Base-by-base conservation (phyloP, 306 rosid species). In the Cucurbita ficifolia region DNA sequence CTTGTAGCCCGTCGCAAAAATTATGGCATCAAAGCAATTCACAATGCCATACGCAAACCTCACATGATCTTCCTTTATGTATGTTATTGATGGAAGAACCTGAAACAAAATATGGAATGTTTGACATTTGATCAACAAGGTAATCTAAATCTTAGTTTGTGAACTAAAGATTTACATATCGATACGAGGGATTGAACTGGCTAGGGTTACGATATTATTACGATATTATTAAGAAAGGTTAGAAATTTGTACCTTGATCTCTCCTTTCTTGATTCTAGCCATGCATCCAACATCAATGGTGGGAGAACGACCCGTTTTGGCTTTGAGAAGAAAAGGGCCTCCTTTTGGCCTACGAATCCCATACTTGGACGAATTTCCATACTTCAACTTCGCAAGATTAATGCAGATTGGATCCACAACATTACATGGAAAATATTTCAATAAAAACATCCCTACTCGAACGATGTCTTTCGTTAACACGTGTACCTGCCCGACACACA, bases 1-100 rank as follows among this genome's bases (percentile, higher is more conserved):
- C 40, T 29, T 86, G 71, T 87, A 90, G 42, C 93, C 96, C 0
- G 96, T 90, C 5, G 96, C 91, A 73, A 90, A 87, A 50, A 90
- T 42, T 17, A 90, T 90, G 2, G 77, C 77, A n/a, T 87, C 93
- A 72, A 81, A 86, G 38, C 43, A 40, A 17, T 56, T 72, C 5
- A 5, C 8, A 43, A 21, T 46, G 18, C 89, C 91, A 69, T 90
- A 77, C 0, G 54, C 85, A 63, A 90, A 88, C 39, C 79, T 76
- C 19, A 81, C 36, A 0, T 74, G 61, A 7, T 79, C 82, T 36
- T 76, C 58, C 22, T 64, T 60, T 40, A 88, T 71, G 16, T 35
- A 55, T 52, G 79, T 57, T 6, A 88, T 50, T 2, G 59, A 79
- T 6, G 89, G 89, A 24, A 70, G 68, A 18, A 87, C 90, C 92